Percentiles rank a stretch among this genome's conserved stretches.
phyloP scores from a whole-genome alignment of 2,329 filamentous ascomycete species.

The Pseudofabraea citricarpa region DNA sequence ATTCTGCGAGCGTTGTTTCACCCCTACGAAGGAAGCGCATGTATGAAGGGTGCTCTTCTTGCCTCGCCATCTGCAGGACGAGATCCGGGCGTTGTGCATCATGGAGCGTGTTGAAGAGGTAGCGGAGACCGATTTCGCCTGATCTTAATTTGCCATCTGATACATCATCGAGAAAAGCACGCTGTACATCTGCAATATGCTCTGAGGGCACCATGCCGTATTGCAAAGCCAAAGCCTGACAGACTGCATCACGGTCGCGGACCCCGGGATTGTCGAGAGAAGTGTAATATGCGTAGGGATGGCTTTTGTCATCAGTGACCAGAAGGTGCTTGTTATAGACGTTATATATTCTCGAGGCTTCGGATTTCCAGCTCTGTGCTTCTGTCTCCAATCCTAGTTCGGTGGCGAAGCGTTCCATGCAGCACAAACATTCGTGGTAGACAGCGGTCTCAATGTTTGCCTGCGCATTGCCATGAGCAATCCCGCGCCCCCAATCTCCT shows the following conservation, averaged over 20 bases:
- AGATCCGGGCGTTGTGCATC: conserved; percentile 35
- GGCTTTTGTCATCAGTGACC: conserved; percentile 22
- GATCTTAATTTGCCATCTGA: conserved; percentile 30
- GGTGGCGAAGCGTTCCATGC: conserved; percentile 30
- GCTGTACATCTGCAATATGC: conserved; percentile 22
- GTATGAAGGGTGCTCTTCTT: conserved; percentile 42
- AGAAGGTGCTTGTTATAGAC: conserved; percentile 32
- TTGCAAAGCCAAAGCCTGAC: conserved; percentile 33
- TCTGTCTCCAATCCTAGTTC: conserved; percentile 9
- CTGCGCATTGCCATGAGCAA: conserved; percentile 38
- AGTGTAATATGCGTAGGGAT: conserved; percentile 36
- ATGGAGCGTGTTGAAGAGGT: conserved; percentile 23
- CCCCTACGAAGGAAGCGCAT: conserved; percentile 34
- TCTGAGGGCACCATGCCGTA: conserved; percentile 26
- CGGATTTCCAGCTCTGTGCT: conserved; percentile 19
- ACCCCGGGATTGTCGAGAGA: conserved; percentile 24
- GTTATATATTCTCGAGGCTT: conserved; percentile 26
- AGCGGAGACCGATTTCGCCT: conserved; percentile 37
- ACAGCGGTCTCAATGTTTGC: conserved; percentile 40
- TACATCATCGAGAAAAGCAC: conserved; percentile 24
- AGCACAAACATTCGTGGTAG: conserved; percentile 36
- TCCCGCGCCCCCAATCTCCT: conserved; percentile 38
- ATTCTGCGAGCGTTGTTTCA: conserved; percentile 38
- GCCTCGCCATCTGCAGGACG: conserved; percentile 38
- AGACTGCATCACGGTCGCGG: conserved; percentile 33